Percentiles rank a stretch among this genome's conserved stretches.
Evolutionary conservation across 441 rosid genomes (phyloP).

Genomic region (Rhodomyrtus psidioides): DNA sequence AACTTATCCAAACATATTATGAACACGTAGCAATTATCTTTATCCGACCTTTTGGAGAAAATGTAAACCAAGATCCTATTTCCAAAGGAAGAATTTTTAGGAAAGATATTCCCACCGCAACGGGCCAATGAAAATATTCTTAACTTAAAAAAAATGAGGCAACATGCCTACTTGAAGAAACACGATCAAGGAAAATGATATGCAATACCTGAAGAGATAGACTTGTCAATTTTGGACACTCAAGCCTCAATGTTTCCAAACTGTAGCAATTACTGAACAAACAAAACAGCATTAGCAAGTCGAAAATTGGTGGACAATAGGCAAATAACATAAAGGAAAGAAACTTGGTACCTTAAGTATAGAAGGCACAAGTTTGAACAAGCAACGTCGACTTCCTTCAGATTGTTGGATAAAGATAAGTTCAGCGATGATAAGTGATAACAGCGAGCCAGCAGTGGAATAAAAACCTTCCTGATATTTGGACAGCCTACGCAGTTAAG

Average conservation of each 20-base stretch:
- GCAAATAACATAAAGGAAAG: neutral
- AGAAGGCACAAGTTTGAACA: constrained; percentile 70
- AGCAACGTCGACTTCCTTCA: constrained; percentile 83
- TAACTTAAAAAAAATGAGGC: neutral
- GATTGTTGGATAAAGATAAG: constrained; percentile 75
- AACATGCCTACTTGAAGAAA: neutral
- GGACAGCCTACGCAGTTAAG: constrained; percentile 92
- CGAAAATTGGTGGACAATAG: neutral
- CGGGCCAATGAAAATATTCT: neutral
- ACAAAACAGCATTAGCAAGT: constrained; percentile 6
- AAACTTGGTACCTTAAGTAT: constrained; percentile 56
- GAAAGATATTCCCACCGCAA: neutral
- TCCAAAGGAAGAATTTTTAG: neutral
- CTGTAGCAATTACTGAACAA: constrained; percentile 69
- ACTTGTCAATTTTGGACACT: constrained; percentile 80
- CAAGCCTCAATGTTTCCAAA: constrained; percentile 76
- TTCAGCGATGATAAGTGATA: constrained; percentile 67
- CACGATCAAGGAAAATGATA: neutral
- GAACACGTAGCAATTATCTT: neutral
- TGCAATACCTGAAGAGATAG: constrained; percentile 81
- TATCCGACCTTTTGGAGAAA: neutral
- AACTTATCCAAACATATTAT: neutral
- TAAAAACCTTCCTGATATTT: constrained; percentile 77
- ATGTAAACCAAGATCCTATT: neutral
- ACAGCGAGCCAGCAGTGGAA: constrained; percentile 74